These are phyloP conservation scores for Monosporascus sp. DNA, from an alignment of 2,329 filamentous ascomycete genomes.

Conservation along the genomic window DNA sequence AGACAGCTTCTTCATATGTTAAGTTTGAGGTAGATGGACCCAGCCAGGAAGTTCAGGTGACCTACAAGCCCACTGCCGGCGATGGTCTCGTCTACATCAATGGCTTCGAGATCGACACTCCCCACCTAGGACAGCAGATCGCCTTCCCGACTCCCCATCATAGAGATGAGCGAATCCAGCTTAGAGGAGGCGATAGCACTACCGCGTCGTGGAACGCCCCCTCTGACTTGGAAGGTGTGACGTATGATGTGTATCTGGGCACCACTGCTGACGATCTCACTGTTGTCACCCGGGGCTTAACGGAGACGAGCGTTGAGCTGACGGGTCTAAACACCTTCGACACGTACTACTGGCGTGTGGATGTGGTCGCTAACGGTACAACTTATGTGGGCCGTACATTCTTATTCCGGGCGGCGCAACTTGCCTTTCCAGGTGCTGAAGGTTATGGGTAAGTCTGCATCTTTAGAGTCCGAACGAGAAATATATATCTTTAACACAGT, in stretches of 20 bases:
- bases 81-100: slow-evolving; percentile 23
- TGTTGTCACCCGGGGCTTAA: slow-evolving; percentile 2
- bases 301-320: background rate
- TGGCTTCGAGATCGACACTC: slow-evolving; percentile 25
- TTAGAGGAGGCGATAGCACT: slow-evolving; percentile 8
- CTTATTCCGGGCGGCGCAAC: slow-evolving; percentile 25
- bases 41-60: slow-evolving; percentile 18
- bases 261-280: slow-evolving; percentile 8
- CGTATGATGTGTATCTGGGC: slow-evolving; percentile 24
- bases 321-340: slow-evolving; percentile 16
- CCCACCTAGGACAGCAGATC: slow-evolving; percentile 17
- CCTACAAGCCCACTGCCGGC: slow-evolving; percentile 14
- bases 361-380: slow-evolving; percentile 14
- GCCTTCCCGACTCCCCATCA: slow-evolving; percentile 23
- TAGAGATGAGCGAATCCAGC: slow-evolving; percentile 22
- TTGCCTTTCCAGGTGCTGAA: slow-evolving; percentile 33
- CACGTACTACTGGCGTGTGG: slow-evolving; percentile 27
- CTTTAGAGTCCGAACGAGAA: too few species aligned
- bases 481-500: too few species aligned
- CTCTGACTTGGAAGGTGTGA: slow-evolving; percentile 1
- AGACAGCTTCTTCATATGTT: slow-evolving; percentile 22
- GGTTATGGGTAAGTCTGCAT: slow-evolving; percentile 23
- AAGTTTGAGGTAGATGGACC: slow-evolving; percentile 15
- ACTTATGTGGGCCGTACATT: slow-evolving; percentile 21
- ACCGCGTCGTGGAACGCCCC: slow-evolving; percentile 18